Base-by-base conservation (phyloP, 2,329 filamentous ascomycete species). In the Fusarium sp. region DNA sequence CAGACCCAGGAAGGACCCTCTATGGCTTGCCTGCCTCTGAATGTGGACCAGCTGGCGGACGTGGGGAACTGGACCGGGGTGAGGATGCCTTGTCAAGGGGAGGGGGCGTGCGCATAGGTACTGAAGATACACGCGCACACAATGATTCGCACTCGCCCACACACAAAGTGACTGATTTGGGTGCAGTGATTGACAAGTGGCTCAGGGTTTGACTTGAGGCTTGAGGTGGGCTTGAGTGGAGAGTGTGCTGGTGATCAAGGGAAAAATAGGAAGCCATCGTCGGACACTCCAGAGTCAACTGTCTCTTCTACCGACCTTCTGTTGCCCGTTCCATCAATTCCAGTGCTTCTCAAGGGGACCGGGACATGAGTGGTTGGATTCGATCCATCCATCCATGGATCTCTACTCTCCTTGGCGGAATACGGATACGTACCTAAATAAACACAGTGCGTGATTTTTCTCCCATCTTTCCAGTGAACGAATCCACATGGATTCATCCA, bases 81-180 rank as follows among this genome's bases (percentile, higher is more conserved):
- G 45, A 64, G 64, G 54, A 66, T 74, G 52, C 54, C 54, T 40
- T 37, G 62, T n/a, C 50, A 59, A 66, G 61, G 62, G 63, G 71
- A 62, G 72, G 72, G 73, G 72, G 73, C 58, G 73, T 75, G 73
- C 62, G 50, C 61, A 64, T 75, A 57, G n/a, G n/a, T n/a, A n/a
- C 37, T 18, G 47, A 52, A 62, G 45, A 60, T 67, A 67, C 57
- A 69, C 22, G 62, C 66, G 56, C 67, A 67, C 71, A 71, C 58
- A 62, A 37, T 47, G 47, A 56, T 38, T 59, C 16, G 62, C 50
- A 31, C 60, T 52, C 60, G 11, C 60, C 29, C 60, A 24, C 59
- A 34, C 45, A 29, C 57, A 72, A 60, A 62, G 71, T 64, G 24
- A 59, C 71, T 72, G 67, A 69, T 74, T 54, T 60, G 29, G 58